A percentile compares a stretch with the other conserved stretches of the same genome.
Evolutionary conservation across 306 rosid species (phyloP).

Genomic region (Citrullus colocynthis): DNA sequence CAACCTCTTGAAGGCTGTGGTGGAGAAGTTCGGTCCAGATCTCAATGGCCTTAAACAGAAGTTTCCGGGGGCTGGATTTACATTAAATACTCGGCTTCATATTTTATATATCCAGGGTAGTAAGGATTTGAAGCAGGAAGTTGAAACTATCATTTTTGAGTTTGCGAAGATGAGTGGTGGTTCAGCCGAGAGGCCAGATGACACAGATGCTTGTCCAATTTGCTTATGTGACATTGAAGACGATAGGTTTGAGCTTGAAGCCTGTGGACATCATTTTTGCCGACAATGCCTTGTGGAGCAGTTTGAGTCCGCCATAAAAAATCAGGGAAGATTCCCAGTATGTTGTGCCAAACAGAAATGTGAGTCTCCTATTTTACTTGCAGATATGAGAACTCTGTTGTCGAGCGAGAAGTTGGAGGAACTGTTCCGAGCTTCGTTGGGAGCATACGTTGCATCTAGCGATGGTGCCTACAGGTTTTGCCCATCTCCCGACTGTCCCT

Average conservation of each 20-base stretch:
- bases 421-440: conserved; percentile 76
- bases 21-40: conserved; percentile 70
- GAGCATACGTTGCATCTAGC: conserved; percentile 52
- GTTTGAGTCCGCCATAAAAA: conserved; percentile 63
- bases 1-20: conserved; percentile 77
- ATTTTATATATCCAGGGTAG: conserved; percentile 37
- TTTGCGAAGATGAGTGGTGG: conserved; percentile 24
- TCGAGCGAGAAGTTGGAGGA: conserved; percentile 62
- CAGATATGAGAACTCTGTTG: conserved; percentile 48
- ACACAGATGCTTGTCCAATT: conserved; percentile 52
- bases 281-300: conserved; percentile 65
- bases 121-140: conserved; percentile 57
- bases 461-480: conserved; percentile 62
- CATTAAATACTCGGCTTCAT: conserved; percentile 46
- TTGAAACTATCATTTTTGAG: conserved; percentile 44
- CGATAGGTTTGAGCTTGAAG: conserved; percentile 51
- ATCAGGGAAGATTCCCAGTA: conserved; percentile 66
- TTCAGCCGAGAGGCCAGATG: conserved; percentile 19
- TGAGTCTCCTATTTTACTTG: conserved; percentile 34
- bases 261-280: conserved; percentile 61
- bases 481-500: conserved; percentile 90
- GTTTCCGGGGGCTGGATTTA: conserved; percentile 56
- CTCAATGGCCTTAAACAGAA: conserved; percentile 55
- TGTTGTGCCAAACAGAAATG: conserved; percentile 48
- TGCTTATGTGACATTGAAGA: conserved; percentile 88